A percentile compares a stretch with the other conserved stretches of the same genome.
phyloP scores from a whole-genome alignment of 2,329 filamentous ascomycete genomes.

The Colletotrichum zoysiae region DNA sequence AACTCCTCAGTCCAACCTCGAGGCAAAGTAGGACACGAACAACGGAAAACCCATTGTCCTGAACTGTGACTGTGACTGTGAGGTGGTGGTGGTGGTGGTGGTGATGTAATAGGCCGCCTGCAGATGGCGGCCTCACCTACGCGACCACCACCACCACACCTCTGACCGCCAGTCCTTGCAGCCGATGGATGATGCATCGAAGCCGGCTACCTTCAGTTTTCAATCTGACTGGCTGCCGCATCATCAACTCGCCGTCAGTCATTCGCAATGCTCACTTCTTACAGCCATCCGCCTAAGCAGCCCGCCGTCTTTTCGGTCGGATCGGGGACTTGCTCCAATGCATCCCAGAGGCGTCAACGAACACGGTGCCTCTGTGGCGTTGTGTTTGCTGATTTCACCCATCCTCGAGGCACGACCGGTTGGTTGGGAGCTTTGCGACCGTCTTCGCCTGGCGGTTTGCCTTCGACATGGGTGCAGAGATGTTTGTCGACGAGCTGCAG shows the following conservation, averaged over 20 bases:
- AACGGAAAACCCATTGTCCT: too few relatives aligned
- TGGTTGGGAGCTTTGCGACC: background rate
- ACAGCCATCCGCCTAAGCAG: background rate
- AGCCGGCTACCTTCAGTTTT: background rate
- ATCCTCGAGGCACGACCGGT: background rate
- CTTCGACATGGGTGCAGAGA: background rate
- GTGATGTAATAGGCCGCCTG: background rate
- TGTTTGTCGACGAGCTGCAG: background rate
- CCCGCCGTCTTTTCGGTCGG: constrained; percentile 2
- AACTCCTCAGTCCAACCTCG: background rate
- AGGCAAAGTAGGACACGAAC: background rate
- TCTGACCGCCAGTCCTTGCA: constrained; percentile 3
- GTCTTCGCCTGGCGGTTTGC: background rate
- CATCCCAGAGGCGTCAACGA: background rate
- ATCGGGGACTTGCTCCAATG: background rate
- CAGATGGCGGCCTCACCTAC: background rate
- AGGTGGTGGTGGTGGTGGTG: background rate
- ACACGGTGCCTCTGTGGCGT: too few relatives aligned
- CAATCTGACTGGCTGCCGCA: background rate
- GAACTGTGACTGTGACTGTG: too few relatives aligned
- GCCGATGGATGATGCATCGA: background rate
- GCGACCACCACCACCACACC: background rate
- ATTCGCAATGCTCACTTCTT: background rate
- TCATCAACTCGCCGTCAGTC: background rate
- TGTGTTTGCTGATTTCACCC: background rate